These are phyloP conservation scores for Tuber brumale DNA, from an alignment of 495 filamentous ascomycete genomes.

Conservation along the genomic window DNA sequence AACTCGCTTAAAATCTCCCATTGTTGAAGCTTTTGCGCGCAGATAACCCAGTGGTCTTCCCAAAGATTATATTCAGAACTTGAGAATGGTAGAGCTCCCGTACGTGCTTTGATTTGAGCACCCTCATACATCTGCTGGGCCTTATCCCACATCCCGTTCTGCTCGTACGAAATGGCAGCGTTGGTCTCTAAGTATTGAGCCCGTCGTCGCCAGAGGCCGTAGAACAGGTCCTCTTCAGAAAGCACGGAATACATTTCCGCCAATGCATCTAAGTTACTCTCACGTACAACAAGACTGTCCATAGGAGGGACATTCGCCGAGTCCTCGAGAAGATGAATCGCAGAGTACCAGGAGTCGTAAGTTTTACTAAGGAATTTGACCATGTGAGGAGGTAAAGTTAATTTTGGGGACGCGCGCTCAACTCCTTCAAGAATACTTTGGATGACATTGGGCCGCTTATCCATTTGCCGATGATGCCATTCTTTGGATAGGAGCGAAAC, in stretches of 20 bases:
- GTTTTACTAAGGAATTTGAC: conserved; percentile 87
- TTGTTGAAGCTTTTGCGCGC: conserved; percentile 95
- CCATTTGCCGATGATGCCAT: conserved; percentile 86
- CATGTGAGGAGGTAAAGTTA: conserved; percentile 89
- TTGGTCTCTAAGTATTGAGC: conserved; percentile 96
- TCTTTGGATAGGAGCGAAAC: conserved; percentile 84
- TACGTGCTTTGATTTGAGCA: conserved; percentile 93
- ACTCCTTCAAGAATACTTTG: conserved; percentile 81
- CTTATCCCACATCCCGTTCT: conserved; percentile 99
- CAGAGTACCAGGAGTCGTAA: conserved; percentile 94
- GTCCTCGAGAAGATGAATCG: conserved; percentile 75
- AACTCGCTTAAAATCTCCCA: conserved; percentile 97
- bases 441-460: conserved; percentile 89
- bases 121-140: conserved; percentile 92
- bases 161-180: conserved; percentile 91
- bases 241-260: conserved; percentile 82
- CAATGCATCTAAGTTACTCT: conserved; percentile 90
- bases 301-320: conserved; percentile 72
- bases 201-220: conserved; percentile 91
- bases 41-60: conserved; percentile 98
- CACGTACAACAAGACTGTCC: conserved; percentile 73
- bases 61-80: conserved; percentile 96
- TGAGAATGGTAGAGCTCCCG: conserved; percentile 86
- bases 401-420: conserved; percentile 70
- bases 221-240: conserved; percentile 94